A percentile compares a stretch with the other conserved stretches of the same genome.
Evolutionary conservation across 345 rosid species (phyloP).

Genomic region (Pistacia integerrima): DNA sequence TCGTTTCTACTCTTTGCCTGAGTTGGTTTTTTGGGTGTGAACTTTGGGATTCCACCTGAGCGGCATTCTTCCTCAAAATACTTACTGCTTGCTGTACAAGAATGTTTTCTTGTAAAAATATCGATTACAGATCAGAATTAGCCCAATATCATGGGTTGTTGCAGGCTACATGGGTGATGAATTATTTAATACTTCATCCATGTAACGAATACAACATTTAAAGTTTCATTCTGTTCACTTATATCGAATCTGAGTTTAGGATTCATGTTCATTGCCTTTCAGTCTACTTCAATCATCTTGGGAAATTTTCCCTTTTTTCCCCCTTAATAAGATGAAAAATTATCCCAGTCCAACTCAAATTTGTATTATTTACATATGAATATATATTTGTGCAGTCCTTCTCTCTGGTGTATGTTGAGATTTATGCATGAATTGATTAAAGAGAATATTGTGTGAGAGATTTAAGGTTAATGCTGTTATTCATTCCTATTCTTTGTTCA

Average conservation of each 20-base stretch:
- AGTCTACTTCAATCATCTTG: background rate
- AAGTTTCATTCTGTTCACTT: background rate
- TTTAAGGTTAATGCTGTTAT: too few relatives aligned
- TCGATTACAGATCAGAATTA: constrained; percentile 16
- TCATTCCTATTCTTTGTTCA: too few relatives aligned
- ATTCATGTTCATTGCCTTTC: background rate
- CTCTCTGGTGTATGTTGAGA: too few relatives aligned
- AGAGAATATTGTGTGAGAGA: too few relatives aligned
- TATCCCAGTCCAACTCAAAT: background rate
- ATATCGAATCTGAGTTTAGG: background rate
- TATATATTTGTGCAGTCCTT: too few relatives aligned
- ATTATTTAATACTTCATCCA: constrained; percentile 3
- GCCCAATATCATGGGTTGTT: background rate
- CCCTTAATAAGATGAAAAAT: background rate
- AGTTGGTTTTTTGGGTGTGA: background rate
- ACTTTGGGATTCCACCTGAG: background rate
- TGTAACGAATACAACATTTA: background rate
- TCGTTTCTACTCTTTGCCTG: background rate
- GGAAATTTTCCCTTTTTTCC: background rate
- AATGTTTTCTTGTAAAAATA: background rate
- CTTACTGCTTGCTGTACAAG: background rate
- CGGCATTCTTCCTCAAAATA: background rate
- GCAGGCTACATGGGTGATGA: background rate
- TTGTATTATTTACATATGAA: too few relatives aligned
- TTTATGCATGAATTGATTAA: too few relatives aligned